Base-by-base conservation (phyloP, 176 grass and related monocot species). In the Microstegium vimineum region DNA sequence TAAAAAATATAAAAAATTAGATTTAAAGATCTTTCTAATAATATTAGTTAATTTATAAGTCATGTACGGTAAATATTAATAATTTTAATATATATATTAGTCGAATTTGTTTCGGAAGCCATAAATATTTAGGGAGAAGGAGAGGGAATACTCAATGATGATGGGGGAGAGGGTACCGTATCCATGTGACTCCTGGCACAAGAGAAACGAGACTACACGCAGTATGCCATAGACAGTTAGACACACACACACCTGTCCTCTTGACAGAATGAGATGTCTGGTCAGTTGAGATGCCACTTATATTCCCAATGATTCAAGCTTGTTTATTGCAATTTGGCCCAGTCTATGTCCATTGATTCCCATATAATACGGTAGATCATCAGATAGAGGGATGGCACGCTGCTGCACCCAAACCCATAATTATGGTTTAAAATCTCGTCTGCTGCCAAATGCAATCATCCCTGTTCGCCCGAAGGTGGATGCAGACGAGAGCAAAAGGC, bases 231-330 rank as follows among this genome's bases (percentile, higher is more conserved):
- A 18, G 25, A 36, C 18, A 38, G 37, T 9, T 38, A 38, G 37
- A 38, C 37, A 16, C n/a, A n/a, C n/a, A n/a, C n/a, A n/a, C 28
- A 2, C 25, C 4, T 68, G 30, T 68, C 31, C 40, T 36, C 8
- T 6, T 36, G 69, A 46, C 43, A 68, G 22, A 68, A 69, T 54
- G 77, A 80, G 43, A 61, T 27, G 51, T 27, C 34, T 27, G 11
- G n/a, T 59, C 52, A 61, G 34, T 61, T 76, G 52, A 17, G 74
- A 76, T 61, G 74, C 51, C 32, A 60, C 73, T 76, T 60, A 28
- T 61, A 40, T 27, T 76, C 65, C 8, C 15, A 69, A 81, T 81
- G 33, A 37, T 81, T 25, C 35, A 33, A 8, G 4, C 41, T 65
- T 49, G n/a, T 74, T 74, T 61, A 45, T 60, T 12, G 37, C 37